Base-by-base conservation (phyloP, 176 grass and related monocot species). In the Carex kokanica region DNA sequence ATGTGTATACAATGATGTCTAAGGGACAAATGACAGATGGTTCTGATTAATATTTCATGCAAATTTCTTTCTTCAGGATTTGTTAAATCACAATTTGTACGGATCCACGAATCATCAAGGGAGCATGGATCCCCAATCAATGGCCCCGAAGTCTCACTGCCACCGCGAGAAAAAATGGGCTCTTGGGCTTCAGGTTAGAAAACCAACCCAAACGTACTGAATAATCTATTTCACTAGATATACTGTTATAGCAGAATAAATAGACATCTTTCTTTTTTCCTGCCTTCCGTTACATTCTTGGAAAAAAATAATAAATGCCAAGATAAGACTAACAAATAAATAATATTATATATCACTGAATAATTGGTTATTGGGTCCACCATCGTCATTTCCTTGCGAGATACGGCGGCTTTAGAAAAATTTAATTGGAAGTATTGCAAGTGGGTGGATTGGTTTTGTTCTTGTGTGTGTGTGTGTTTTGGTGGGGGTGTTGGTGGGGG, bases 121-220 rank as follows among this genome's bases (percentile, higher is more conserved):
- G 75, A 87, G 62, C 72, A 88, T 78, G 84, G 93, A 91, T 83
- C 81, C 80, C 74, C 93, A 92, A 85, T 87, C 84, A 40, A 88
- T 74, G 25, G 66, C 47, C 24, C 87, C 79, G 67, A 85, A 83
- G 64, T 75, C 87, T 84, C 88, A 88, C 75, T 86, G 79, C 74
- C 84, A 88, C 57, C 80, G 78, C 80, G 91, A 95, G 86, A 99
- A 86, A 89, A 99, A 95, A 89, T 99, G 96, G 96, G 93, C 96
- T 85, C 96, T 99, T 82, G 96, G 96, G 79, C 96, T 99, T 83
- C 96, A 99, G 96, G 96, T 95, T 64, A 82, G 83, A 80, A 57
- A 74, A 13, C 79, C 74, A 52, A 70, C 59, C 85, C 85, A 67
- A 24, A 36, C 74, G 74, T 29, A 11, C 53, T 64, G 13, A 56